phyloP scores from a whole-genome alignment of 225 moss, liverwort and hornwort genomes.

The Takakia lepidozioides region DNA sequence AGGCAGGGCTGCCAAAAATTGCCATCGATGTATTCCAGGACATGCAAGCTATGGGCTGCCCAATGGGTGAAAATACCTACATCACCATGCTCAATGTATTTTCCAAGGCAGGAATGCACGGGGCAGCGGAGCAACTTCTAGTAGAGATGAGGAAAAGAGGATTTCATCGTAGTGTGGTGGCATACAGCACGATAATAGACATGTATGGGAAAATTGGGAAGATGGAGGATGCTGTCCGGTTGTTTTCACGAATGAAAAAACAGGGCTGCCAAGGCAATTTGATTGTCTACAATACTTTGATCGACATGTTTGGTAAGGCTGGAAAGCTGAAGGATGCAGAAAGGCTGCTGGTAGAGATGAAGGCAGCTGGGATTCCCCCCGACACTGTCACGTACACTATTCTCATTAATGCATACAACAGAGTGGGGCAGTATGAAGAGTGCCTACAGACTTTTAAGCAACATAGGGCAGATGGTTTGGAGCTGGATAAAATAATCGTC shows the following conservation, averaged over 20 bases:
- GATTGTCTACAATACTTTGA: conserved; percentile 60
- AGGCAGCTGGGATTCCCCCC: conserved; percentile 12
- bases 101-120: conserved; percentile 47
- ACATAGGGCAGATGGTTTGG: conserved; percentile 28
- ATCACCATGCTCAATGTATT: conserved; percentile 67
- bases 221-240: conserved; percentile 30
- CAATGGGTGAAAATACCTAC: conserved; percentile 38
- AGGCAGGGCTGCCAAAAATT: conserved; percentile 20
- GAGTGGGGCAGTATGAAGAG: conserved; percentile 34
- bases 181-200: conserved; percentile 63
- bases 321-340: conserved; percentile 50
- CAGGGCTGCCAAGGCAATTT: conserved; percentile 41
- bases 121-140: conserved; percentile 42
- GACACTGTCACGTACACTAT: conserved; percentile 58
- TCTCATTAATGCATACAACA: conserved; percentile 46
- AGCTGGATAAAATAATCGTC: conserved; percentile 38
- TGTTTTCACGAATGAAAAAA: conserved; percentile 39
- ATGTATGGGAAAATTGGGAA: conserved; percentile 66
- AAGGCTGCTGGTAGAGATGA: conserved; percentile 34
- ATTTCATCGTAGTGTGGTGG: conserved; percentile 27
- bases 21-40: conserved; percentile 48
- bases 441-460: conserved; percentile 35
- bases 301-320: conserved; percentile 61
- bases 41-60: conserved; percentile 27
- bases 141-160: conserved; percentile 25